Base-by-base conservation (phyloP, 164 flowering plant species). In the Warburgia ugandensis region DNA sequence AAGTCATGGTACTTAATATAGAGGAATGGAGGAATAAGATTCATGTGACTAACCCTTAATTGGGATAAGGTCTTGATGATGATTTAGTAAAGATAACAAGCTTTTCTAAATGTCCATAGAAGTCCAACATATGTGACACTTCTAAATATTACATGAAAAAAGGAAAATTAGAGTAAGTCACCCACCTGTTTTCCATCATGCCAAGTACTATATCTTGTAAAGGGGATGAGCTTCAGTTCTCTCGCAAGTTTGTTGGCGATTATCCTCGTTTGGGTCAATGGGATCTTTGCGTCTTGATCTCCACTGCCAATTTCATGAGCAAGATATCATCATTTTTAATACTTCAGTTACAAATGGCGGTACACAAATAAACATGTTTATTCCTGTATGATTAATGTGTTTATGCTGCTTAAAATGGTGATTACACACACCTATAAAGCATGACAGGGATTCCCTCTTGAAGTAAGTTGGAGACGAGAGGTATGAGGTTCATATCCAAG, bases 231-330 rank as follows among this genome's bases (percentile, higher is more conserved):
- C 55, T 68, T 51, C 29, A 60, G 25, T 12, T 71, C 52, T 42
- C 56, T 44, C 3, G 74, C 72, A 31, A 66, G 44, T 23, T 50
- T 59, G 11, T 74, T 62, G 29, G 75, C 67, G 29, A 74, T 70
- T 40, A 62, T 67, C 57, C 73, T 70, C 10, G 73, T 66, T 56
- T 69, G 72, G 38, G 78, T 71, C 5, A 71, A 51, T 41, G 78
- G 73, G 28, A 68, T 63, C 29, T 50, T 66, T 9, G 73, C 36
- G 48, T 70, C 75, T 54, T 74, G 78, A 38, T 74, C 75, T 29
- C 78, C 73, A 63, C 75, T 70, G 59, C 29, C n/a, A n/a, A n/a
- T n/a, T n/a, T n/a, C n/a, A n/a, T n/a, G n/a, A n/a, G n/a, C n/a
- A n/a, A 41, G 12, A 8, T 9, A n/a, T n/a, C n/a, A 3, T 3